Conservation (phyloP, 495 filamentous ascomycete genomes). For the Penicillium flavigenum region DNA sequence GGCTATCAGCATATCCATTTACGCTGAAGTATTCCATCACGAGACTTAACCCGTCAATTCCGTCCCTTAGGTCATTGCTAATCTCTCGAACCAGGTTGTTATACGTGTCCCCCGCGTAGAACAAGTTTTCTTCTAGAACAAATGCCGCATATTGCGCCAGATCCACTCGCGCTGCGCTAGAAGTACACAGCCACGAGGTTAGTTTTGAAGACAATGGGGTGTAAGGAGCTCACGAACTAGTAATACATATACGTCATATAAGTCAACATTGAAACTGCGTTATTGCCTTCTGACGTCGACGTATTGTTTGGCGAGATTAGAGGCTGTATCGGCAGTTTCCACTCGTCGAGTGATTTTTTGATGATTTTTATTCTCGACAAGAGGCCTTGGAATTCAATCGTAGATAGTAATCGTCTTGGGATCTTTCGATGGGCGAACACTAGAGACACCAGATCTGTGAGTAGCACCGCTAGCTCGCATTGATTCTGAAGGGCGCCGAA, state of each 20-base stretch:
- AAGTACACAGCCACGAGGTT: neutral
- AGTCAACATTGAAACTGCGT: constrained; percentile 40
- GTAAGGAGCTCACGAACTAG: constrained; percentile 33
- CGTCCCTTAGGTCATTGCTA: constrained; percentile 23
- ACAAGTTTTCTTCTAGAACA: constrained; percentile 26
- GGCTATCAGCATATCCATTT: constrained; percentile 21
- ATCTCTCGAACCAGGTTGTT: constrained; percentile 14
- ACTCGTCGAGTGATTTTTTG: constrained; percentile 21
- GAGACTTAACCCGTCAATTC: constrained; percentile 22
- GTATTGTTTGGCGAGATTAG: neutral
- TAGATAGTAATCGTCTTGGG: constrained; percentile 9
- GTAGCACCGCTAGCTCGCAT: constrained; percentile 43
- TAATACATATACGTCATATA: constrained; percentile 54
- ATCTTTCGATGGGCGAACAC: constrained; percentile 36
- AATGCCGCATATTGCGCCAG: constrained; percentile 33
- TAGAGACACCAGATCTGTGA: constrained; percentile 46
- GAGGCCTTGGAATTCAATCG: constrained; percentile 16
- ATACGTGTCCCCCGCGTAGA: constrained; percentile 21
- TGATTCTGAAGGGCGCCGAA: constrained; percentile 46
- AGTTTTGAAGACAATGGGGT: neutral
- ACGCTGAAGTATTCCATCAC: constrained; percentile 36
- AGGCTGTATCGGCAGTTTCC: constrained; percentile 21
- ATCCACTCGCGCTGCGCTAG: constrained; percentile 30
- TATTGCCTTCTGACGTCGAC: constrained; percentile 10
- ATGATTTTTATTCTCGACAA: constrained; percentile 20